A percentile compares a stretch with the other conserved stretches of the same genome.
phyloP scores from a whole-genome alignment of 805 yeast genomes.

The Pichia deserticola region DNA sequence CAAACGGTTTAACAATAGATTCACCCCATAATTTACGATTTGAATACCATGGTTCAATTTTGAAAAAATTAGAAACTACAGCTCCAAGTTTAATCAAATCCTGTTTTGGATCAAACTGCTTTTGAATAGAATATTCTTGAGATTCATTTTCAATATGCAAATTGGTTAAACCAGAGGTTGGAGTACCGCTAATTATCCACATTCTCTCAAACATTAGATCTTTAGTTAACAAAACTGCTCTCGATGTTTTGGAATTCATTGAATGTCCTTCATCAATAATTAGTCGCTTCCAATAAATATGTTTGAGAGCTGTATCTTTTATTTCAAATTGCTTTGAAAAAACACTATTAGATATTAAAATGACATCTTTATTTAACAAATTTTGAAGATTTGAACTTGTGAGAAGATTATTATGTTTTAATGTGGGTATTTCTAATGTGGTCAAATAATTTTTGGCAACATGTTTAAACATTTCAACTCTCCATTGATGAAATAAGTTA shows the following conservation, averaged over 20 bases:
- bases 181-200: conserved; percentile 76
- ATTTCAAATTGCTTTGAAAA: conserved; percentile 36
- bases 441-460: conserved; percentile 32
- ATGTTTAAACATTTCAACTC: conserved; percentile 50
- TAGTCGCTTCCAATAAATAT: conserved; percentile 57
- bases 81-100: conserved; percentile 50
- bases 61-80: conserved; percentile 44
- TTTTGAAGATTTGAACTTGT: conserved; percentile 20
- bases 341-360: conserved; percentile 41
- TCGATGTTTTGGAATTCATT: conserved; percentile 44
- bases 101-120: conserved; percentile 42
- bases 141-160: conserved; percentile 37
- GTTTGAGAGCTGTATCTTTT: conserved; percentile 30
- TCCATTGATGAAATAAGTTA: conserved; percentile 62
- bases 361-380: conserved; percentile 41
- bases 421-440: conserved; percentile 25
- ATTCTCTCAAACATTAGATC: conserved; percentile 48
- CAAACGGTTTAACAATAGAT: conserved; percentile 41
- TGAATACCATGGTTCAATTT: conserved; percentile 50
- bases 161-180: conserved; percentile 61
- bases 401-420: conserved; percentile 28
- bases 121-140: conserved; percentile 38
- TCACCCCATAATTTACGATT: conserved; percentile 41
- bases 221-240: conserved; percentile 42
- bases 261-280: conserved; percentile 75